Conservation (phyloP, 2,329 filamentous ascomycete species). For the Aureobasidium sp. region DNA sequence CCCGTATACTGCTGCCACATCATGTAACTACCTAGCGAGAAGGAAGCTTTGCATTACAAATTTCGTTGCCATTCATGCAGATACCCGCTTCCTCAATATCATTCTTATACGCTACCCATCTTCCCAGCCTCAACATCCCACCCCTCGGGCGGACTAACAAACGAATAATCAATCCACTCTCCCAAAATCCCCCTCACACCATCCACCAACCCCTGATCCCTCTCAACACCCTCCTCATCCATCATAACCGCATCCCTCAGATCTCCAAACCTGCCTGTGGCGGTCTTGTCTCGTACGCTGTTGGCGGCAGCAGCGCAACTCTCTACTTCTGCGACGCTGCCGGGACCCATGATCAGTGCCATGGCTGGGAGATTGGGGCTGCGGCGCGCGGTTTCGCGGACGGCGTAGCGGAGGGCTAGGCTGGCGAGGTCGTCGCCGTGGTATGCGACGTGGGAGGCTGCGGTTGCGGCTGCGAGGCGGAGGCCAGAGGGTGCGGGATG, state of each 20-base stretch:
- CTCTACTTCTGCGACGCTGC: slow-evolving; percentile 5
- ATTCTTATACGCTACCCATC: neutral
- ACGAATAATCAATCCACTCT: slow-evolving; percentile 12
- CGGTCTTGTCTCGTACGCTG: neutral
- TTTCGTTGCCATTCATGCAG: too few species aligned
- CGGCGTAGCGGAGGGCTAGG: slow-evolving; percentile 12
- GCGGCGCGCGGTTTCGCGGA: neutral
- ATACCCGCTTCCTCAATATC: neutral
- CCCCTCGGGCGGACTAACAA: slow-evolving; percentile 1
- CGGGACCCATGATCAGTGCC: slow-evolving; percentile 6
- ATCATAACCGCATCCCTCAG: neutral
- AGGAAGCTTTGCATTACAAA: too few species aligned
- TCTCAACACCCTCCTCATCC: neutral
- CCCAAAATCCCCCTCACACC: slow-evolving; percentile 5
- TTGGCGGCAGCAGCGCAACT: slow-evolving; percentile 6
- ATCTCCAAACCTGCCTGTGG: neutral
- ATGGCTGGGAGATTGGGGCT: neutral
- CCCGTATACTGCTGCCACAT: too few species aligned
- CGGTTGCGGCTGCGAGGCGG: neutral
- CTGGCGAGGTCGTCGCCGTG: neutral
- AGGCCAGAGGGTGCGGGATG: slow-evolving; percentile 12
- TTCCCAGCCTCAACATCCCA: slow-evolving; percentile 5
- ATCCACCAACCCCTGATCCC: slow-evolving; percentile 2
- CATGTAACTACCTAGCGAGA: too few species aligned
- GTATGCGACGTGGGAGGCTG: neutral